phyloP scores from a whole-genome alignment of 768 basidiomycete species.

The Russula griseocarnosa region DNA sequence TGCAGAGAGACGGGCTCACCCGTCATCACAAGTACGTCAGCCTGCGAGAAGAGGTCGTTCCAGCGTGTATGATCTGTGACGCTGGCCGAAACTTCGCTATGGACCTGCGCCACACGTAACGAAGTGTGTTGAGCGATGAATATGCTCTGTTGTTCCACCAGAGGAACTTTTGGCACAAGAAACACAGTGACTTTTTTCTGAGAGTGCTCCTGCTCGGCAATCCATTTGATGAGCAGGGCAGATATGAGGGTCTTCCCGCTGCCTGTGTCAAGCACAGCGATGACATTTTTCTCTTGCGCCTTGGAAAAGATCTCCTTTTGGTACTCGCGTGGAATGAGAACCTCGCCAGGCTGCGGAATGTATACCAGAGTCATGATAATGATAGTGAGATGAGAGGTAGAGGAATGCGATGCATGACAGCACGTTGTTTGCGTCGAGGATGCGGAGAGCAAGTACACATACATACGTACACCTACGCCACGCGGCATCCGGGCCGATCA shows the following conservation, averaged over 20 bases:
- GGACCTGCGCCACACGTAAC: slow-evolving; percentile 61
- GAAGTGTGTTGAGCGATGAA: slow-evolving; percentile 63
- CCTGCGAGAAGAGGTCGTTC: slow-evolving; percentile 54
- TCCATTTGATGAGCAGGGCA: slow-evolving; percentile 70
- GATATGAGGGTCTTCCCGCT: slow-evolving; percentile 62
- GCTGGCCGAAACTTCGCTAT: slow-evolving; percentile 68
- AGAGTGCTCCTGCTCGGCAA: slow-evolving; percentile 48
- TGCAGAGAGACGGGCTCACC: slow-evolving; percentile 40
- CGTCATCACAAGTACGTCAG: slow-evolving; percentile 85
- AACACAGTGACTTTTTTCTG: slow-evolving; percentile 66
- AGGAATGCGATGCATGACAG: slow-evolving; percentile 4
- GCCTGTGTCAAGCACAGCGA: slow-evolving; percentile 57
- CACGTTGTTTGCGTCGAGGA: not conserved
- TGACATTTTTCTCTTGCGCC: slow-evolving; percentile 50
- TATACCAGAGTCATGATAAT: slow-evolving; percentile 10
- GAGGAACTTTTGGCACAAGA: slow-evolving; percentile 78
- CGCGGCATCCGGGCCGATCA: not conserved
- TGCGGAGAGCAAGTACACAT: not conserved
- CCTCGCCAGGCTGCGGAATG: slow-evolving; percentile 10
- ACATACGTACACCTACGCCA: not conserved
- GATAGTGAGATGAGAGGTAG: not conserved
- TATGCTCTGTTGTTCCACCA: slow-evolving; percentile 77
- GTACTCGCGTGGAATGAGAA: slow-evolving; percentile 44
- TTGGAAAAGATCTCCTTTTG: slow-evolving; percentile 54
- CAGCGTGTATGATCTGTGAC: slow-evolving; percentile 63